Percentiles rank a stretch among this genome's conserved stretches.
Evolutionary conservation across 768 basidiomycete genomes (phyloP).

Genomic region (Russula earlei): DNA sequence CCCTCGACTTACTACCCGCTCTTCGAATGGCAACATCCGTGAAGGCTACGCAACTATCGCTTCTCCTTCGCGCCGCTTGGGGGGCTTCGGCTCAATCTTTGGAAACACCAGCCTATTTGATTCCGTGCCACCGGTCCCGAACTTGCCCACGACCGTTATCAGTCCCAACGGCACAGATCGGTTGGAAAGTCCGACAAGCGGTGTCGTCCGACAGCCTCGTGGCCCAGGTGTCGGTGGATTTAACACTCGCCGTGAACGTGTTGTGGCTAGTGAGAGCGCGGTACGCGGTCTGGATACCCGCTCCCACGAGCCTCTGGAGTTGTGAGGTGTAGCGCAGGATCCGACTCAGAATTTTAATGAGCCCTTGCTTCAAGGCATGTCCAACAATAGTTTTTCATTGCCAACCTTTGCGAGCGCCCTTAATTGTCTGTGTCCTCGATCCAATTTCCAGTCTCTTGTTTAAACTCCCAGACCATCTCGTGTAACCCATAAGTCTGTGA

Average conservation of each 20-base stretch:
- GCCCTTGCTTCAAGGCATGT: not conserved
- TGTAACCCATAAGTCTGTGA: slow-evolving; percentile 19
- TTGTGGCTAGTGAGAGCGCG: slow-evolving; percentile 42
- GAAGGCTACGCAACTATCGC: slow-evolving; percentile 81
- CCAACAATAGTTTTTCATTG: not conserved
- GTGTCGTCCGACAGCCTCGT: slow-evolving; percentile 78
- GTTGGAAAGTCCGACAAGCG: slow-evolving; percentile 31
- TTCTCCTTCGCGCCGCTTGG: slow-evolving; percentile 68
- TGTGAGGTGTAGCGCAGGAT: slow-evolving; percentile 11
- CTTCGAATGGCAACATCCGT: slow-evolving; percentile 84
- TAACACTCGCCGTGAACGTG: slow-evolving; percentile 39
- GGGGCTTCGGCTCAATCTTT: slow-evolving; percentile 67
- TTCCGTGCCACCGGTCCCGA: slow-evolving; percentile 70
- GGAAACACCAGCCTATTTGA: slow-evolving; percentile 33
- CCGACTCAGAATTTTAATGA: not conserved
- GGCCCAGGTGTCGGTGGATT: slow-evolving; percentile 78
- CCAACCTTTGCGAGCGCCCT: not conserved
- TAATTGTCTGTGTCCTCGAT: slow-evolving; percentile 7
- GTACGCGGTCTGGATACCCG: slow-evolving; percentile 63
- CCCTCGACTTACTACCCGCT: slow-evolving; percentile 67
- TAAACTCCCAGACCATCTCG: slow-evolving; percentile 13
- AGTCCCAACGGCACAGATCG: slow-evolving; percentile 33
- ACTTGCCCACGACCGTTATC: slow-evolving; percentile 52
- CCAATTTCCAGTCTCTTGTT: slow-evolving; percentile 9
- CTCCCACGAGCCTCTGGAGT: slow-evolving; percentile 77